These are phyloP conservation scores for Chaetomium cochliodes DNA, from an alignment of 495 filamentous ascomycete species.

Conservation along the genomic window DNA sequence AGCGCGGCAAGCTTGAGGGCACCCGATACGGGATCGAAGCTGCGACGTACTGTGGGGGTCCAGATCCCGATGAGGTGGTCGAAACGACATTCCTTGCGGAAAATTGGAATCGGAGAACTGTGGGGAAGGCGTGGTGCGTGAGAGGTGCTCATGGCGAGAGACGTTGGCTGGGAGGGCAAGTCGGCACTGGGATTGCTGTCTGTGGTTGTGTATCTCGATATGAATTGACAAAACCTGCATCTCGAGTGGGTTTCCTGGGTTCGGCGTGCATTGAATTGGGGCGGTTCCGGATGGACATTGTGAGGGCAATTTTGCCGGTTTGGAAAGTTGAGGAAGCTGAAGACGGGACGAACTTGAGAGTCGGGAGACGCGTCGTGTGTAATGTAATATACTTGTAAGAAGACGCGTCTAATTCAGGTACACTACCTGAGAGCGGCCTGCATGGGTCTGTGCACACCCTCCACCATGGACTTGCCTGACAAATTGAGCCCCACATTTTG, in stretches of 20 bases:
- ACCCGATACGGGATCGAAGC: constrained; percentile 44
- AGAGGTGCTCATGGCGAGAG: constrained; percentile 44
- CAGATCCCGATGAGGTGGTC: constrained; percentile 40
- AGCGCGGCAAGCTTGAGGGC: constrained; percentile 37
- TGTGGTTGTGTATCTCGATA: constrained; percentile 29
- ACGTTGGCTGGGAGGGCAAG: constrained; percentile 21
- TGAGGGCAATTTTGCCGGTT: constrained; percentile 23
- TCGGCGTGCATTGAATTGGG: constrained; percentile 9
- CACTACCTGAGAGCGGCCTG: no score
- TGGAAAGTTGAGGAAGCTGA: constrained; percentile 10
- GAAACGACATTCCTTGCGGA: constrained; percentile 60
- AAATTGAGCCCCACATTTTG: background rate
- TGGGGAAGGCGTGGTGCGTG: constrained; percentile 63
- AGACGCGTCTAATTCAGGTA: constrained; percentile 22
- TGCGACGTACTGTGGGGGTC: constrained; percentile 39
- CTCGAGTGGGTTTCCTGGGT: constrained; percentile 21
- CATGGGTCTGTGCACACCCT: no score
- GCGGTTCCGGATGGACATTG: constrained; percentile 27
- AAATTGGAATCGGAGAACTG: constrained; percentile 65
- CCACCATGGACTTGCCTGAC: no score
- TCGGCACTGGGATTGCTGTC: constrained; percentile 15
- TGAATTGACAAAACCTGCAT: constrained; percentile 16
- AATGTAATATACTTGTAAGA: no score
- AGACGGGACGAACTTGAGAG: no score
- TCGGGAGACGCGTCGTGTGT: background rate